Evolutionary conservation across 169 alveolate genomes (phyloP), one percentile per base, ranked within the genome.

Genomic region (Perkinsus olseni): DNA sequence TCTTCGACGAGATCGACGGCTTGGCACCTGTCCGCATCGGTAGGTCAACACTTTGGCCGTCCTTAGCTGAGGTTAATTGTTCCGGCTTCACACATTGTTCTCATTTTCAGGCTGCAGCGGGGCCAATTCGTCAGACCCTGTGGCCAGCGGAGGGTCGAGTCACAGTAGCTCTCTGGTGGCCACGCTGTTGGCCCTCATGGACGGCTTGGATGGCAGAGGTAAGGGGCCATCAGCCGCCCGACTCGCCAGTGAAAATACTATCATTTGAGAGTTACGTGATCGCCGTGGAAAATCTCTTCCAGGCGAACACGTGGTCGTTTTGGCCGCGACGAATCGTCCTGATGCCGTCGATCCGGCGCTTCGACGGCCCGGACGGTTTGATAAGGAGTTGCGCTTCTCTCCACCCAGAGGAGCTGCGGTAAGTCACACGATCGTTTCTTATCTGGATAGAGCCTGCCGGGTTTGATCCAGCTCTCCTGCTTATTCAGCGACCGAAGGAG

Each of bases 1-100:
- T 99, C 95, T 98, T 99, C 93, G 99, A 99, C 96, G 99, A 99
- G 95, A 96, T 99, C 50, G 99, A 99, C 95, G 98, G 99, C 40
- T 97, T 99, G 74, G 99, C 99, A 28, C 99, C 99, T 21, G 98
- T 98, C 94, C 98, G 99, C 96, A 62, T 62, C 17, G 82, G 82
- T 62, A 62, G 82, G 34, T 62, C 37, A 24, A 0, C 34, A 6
- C 62, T 45, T 45, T 17, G 24, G 17, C 17, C 62, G 17, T 45
- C 17, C 17, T 45, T 45, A 17, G 62, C 17, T 45, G 62, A 45
- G 17, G 62, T 45, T 45, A 45, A 10, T 6, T 45, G 6, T 45
- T 45, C 17, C 6, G 62, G 62, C 17, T 45, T 10, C 6, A 10
- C 17, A 45, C 17, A 17, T 45, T n/a, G n/a, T n/a, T n/a, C n/a